Percentiles rank a stretch among this genome's conserved stretches.
phyloP scores from a whole-genome alignment of 176 grass and related monocot species.

The Cenchrus americanus region DNA sequence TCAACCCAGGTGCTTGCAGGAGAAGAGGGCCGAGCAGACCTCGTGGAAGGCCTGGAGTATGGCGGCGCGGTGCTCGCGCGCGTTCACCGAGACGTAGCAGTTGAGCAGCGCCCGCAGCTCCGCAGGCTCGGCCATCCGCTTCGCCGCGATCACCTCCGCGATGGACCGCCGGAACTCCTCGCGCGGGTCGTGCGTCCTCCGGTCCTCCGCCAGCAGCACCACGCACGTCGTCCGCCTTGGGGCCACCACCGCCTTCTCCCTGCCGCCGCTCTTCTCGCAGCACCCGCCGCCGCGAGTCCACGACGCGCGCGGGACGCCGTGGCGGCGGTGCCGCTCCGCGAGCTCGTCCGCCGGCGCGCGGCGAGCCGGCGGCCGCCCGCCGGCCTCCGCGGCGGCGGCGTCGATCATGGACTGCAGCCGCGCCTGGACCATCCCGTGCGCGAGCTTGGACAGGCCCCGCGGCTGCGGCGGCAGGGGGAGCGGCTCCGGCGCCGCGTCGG shows the following conservation, averaged over 20 bases:
- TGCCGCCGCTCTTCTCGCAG: constrained; percentile 28
- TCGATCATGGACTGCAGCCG: constrained; percentile 64
- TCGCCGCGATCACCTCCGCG: constrained; percentile 77
- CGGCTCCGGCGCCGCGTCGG: constrained; percentile 32
- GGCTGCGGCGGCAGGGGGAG: neutral
- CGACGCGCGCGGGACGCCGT: constrained; percentile 1
- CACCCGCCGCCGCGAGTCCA: constrained; percentile 19
- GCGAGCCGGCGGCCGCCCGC: neutral
- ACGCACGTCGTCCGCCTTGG: constrained; percentile 47
- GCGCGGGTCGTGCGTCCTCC: constrained; percentile 60
- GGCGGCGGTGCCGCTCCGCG: neutral
- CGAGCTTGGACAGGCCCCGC: constrained; percentile 54
- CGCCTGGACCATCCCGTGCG: constrained; percentile 77
- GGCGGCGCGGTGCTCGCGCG: constrained; percentile 64
- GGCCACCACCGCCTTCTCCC: neutral
- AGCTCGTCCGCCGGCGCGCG: neutral
- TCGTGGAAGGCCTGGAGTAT: constrained; percentile 95
- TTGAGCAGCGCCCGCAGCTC: constrained; percentile 87
- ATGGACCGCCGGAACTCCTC: constrained; percentile 85
- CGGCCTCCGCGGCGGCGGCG: constrained; percentile 37
- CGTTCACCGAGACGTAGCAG: constrained; percentile 88
- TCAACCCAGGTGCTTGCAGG: constrained; percentile 40
- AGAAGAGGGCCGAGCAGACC: constrained; percentile 79
- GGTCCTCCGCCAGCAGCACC: constrained; percentile 78
- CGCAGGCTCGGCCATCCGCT: constrained; percentile 71